Base-by-base conservation (phyloP, 352 stramenopile genomes). In the Phytophthora ramorum region DNA sequence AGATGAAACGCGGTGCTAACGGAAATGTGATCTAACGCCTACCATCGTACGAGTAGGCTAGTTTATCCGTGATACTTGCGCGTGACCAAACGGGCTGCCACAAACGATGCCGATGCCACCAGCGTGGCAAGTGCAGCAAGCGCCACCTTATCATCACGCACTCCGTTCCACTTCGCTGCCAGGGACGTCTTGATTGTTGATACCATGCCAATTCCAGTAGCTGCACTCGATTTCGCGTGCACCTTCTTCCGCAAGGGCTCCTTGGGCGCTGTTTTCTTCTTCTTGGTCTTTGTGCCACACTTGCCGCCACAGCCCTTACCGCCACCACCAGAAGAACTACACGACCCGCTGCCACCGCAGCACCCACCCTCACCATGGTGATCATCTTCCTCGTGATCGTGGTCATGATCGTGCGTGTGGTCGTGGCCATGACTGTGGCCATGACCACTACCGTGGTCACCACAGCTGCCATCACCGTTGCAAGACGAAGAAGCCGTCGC, bases 71-170 rank as follows among this genome's bases (percentile, higher is more conserved):
- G 17, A 14, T 58, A 73, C 44, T 80, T 82, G 43, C 63, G 54
- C 30, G 73, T 76, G 12, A 87, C 26, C 61, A 92, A 43, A 38
- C 85, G 83, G 19, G 59, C 63, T 14, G 69, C 69, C 20, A 93
- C 73, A 30, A 93, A 57, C 26, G 75, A 69, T 24, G 68, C 65
- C 19, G 85, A 93, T 17, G 62, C 79, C 7, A 87, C 55, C 4
- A 92, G 63, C 9, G 79, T 91, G 17, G 66, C 57, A 3, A 83
- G 34, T 20, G 85, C 83, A 7, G 55, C 62, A 13, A 91, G 16
- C 14, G 81, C 73, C n/a, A 93, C 57, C 28, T 76, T 82, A 47
- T 93, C 85, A 6, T 87, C 69, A n/a, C 60, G 55, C 13, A 90
- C 38, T 38, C 61, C 26, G 16, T 56, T 57, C 63, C 74, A 79